Evolutionary conservation across 495 filamentous ascomycete species (phyloP).

Genomic region (Evernia prunastri): DNA sequence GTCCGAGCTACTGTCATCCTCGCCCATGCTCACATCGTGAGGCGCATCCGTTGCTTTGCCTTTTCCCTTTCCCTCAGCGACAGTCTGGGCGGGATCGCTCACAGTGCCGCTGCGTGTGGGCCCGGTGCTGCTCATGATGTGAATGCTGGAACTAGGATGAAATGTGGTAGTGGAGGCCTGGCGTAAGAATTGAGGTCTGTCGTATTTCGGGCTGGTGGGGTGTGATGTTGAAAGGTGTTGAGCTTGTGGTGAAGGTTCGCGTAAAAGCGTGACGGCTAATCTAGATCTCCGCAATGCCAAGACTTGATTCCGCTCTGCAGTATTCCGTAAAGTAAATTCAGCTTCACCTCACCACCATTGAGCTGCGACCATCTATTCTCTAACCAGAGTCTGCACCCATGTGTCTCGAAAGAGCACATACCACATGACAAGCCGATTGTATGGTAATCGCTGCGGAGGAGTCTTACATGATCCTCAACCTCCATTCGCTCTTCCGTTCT

Average conservation of each 20-base stretch:
- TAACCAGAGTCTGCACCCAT: too few species aligned
- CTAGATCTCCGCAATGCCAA: background rate
- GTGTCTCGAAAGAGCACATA: too few species aligned
- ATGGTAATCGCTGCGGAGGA: too few species aligned
- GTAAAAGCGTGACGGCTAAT: background rate
- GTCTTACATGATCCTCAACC: too few species aligned
- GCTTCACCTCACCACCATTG: too few species aligned
- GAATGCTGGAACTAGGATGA: background rate
- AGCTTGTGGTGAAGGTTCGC: background rate
- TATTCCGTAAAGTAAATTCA: too few species aligned
- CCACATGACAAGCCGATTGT: too few species aligned
- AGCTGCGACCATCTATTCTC: too few species aligned
- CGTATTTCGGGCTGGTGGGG: background rate
- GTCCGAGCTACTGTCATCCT: constrained; percentile 62
- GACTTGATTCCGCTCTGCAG: background rate
- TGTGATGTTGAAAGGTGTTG: background rate
- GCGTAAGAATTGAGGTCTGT: background rate
- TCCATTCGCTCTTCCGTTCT: too few species aligned
- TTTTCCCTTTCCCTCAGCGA: constrained; percentile 49
- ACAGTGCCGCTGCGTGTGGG: constrained; percentile 2
- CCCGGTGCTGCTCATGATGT: constrained; percentile 1
- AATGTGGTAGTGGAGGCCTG: background rate
- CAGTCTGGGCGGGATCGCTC: constrained; percentile 32
- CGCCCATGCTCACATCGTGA: constrained; percentile 59
- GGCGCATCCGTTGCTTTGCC: constrained; percentile 46